These are phyloP conservation scores for Gleditsia sinensis DNA, from an alignment of 306 rosid species.

Conservation along the genomic window DNA sequence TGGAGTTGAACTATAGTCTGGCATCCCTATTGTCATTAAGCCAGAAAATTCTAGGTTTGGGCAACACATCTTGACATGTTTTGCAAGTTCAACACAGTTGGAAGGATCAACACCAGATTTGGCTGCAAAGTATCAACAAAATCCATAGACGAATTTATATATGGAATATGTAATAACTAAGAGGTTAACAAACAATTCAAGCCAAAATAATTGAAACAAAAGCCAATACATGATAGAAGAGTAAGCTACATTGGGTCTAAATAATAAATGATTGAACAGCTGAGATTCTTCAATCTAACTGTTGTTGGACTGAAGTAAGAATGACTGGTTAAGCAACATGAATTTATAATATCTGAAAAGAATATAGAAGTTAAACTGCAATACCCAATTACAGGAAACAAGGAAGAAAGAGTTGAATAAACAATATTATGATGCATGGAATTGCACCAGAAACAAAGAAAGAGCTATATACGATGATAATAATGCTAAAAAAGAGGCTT, in stretches of 20 bases:
- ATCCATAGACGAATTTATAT: conserved; percentile 10
- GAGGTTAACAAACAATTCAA: conserved; percentile 5
- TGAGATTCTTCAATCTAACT: conserved; percentile 11
- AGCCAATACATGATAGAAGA: conserved; percentile 12
- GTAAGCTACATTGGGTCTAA: not conserved
- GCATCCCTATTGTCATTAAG: conserved; percentile 95
- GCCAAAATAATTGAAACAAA: not conserved
- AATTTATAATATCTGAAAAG: not conserved
- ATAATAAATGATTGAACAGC: conserved; percentile 2
- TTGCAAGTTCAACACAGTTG: conserved; percentile 82
- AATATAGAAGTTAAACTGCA: conserved; percentile 10
- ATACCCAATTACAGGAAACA: not conserved
- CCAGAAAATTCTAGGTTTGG: conserved; percentile 87
- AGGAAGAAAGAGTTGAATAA: not conserved
- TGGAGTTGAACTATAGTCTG: conserved; percentile 84
- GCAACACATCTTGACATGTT: conserved; percentile 76
- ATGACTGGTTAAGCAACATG: conserved; percentile 6
- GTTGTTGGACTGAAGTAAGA: not conserved
- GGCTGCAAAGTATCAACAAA: conserved; percentile 51
- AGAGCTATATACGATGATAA: not conserved
- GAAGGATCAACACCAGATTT: conserved; percentile 94
- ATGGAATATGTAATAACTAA: conserved; percentile 1
- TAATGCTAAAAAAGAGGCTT: conserved; percentile 8
- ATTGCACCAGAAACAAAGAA: not conserved
- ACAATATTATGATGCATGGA: not conserved